Evolutionary conservation across 768 basidiomycete genomes (phyloP), one percentile per base, ranked within the genome.

Genomic region (Tylopilus sp.): DNA sequence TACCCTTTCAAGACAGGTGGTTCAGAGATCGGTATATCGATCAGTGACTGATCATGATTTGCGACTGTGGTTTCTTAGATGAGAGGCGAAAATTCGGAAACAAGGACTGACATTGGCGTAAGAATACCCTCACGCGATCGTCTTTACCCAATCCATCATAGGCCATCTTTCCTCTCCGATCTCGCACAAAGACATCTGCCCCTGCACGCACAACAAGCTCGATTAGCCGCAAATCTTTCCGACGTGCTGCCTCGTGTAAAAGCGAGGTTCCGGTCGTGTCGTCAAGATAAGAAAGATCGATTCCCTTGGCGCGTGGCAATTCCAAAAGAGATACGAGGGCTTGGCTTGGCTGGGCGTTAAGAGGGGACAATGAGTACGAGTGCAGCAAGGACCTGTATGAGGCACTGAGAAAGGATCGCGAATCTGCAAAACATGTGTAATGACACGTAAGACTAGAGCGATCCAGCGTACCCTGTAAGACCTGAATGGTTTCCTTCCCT

Each of bases 141-240:
- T 91, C 90, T 63, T 86, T 89, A 9, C 83, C 82, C n/a, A 73
- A 72, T 6, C 85, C 83, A 17, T 82, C 92, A 63, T 77, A 82
- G 8, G 74, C 86, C 74, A 75, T 80, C 61, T 78, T 86, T 67
- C 94, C 93, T 54, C 72, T 77, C 21, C 84, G 76, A 69, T 96
- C 87, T 5, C 92, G 77, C 2, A 88, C 85, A 63, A 95, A 95
- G 5, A 95, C 87, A 63, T 95, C 92, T 0, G 91, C 92, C 0
- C 93, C 93, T 10, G 87, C 86, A 22, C 87, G 81, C 2, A 94
- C 82, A 0, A 84, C 86, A n/a, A 92, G 78, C 63, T 96, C 90
- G 25, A 96, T 82, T 19, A 96, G 71, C 5, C 84, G 76, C 21
- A 96, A 72, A 63, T 97, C 92, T 54, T 86, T 86, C 16, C 92